Conservation (phyloP, 768 basidiomycete species). For the Polyporus arcularius region DNA sequence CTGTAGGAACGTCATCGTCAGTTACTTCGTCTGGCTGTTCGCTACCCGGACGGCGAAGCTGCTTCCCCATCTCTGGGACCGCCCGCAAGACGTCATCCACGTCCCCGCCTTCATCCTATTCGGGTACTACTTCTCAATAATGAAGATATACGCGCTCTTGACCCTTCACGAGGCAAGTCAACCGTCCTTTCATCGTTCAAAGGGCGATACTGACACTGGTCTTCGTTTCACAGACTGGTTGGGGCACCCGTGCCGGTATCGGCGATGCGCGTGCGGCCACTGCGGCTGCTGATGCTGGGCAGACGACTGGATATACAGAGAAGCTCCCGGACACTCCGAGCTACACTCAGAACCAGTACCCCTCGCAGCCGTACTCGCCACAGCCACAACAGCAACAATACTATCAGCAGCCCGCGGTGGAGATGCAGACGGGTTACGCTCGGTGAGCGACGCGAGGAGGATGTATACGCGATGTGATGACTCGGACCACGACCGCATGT, state of each 20-base stretch:
- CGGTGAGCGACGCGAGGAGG: constrained; percentile 10
- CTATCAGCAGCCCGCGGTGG: constrained; percentile 29
- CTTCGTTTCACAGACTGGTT: constrained; percentile 65
- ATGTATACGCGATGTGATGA: constrained; percentile 9
- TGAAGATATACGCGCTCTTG: constrained; percentile 90
- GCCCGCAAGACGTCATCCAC: constrained; percentile 59
- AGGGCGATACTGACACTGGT: neutral
- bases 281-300: constrained; percentile 55
- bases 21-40: constrained; percentile 69
- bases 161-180: constrained; percentile 83
- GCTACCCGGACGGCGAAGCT: constrained; percentile 78
- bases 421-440: constrained; percentile 34
- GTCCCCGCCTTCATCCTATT: constrained; percentile 74
- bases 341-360: constrained; percentile 20
- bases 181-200: neutral
- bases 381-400: neutral
- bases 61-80: constrained; percentile 57
- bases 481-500: neutral
- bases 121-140: constrained; percentile 92
- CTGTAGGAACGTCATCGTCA: constrained; percentile 65
- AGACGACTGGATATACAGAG: constrained; percentile 23
- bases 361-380: constrained; percentile 11
- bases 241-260: constrained; percentile 95
- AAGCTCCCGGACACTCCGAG: constrained; percentile 25
- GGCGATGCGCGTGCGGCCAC: constrained; percentile 81